Evolutionary conservation across 73 alveolate genomes (phyloP).

Genomic region (Symbiodinium natans): DNA sequence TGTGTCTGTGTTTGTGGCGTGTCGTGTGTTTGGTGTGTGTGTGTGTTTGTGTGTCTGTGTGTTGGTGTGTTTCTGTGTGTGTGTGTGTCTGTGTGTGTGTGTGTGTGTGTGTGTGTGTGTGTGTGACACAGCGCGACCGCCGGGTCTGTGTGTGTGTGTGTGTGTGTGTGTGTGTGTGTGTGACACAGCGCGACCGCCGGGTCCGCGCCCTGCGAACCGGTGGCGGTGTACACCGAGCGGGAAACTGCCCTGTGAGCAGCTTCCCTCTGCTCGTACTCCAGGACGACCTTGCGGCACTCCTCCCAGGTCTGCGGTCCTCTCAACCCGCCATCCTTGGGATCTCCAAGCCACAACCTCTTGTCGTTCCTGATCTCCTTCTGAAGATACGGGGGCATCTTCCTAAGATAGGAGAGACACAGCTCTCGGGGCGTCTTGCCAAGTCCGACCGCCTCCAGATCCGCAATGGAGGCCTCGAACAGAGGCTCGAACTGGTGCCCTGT

Average conservation of each 20-base stretch:
- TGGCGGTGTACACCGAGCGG: not conserved
- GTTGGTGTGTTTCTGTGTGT: too few species aligned
- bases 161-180: too few species aligned
- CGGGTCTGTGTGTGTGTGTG: too few species aligned
- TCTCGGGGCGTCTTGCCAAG: constrained; percentile 20
- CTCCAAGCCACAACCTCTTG: not conserved
- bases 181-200: too few species aligned
- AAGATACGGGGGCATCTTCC: constrained; percentile 5
- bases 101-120: too few species aligned
- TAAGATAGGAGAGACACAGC: not conserved
- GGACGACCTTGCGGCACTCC: constrained; percentile 14
- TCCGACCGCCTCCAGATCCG: constrained; percentile 20
- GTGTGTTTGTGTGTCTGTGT: too few species aligned
- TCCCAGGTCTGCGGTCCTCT: not conserved
- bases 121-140: too few species aligned
- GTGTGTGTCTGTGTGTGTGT: too few species aligned
- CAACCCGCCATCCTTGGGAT: not conserved
- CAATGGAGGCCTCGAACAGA: not conserved
- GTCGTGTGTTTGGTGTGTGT: too few species aligned
- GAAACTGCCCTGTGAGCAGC: not conserved
- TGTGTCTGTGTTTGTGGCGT: too few species aligned
- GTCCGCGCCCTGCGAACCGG: too few species aligned
- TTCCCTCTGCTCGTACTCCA: constrained; percentile 32
- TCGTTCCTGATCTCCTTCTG: constrained; percentile 24
- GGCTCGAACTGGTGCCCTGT: constrained; percentile 28